Evolutionary conservation across 305 asterid genomes (phyloP), one percentile per base, ranked within the genome.

Genomic region (Ajuga reptans): DNA sequence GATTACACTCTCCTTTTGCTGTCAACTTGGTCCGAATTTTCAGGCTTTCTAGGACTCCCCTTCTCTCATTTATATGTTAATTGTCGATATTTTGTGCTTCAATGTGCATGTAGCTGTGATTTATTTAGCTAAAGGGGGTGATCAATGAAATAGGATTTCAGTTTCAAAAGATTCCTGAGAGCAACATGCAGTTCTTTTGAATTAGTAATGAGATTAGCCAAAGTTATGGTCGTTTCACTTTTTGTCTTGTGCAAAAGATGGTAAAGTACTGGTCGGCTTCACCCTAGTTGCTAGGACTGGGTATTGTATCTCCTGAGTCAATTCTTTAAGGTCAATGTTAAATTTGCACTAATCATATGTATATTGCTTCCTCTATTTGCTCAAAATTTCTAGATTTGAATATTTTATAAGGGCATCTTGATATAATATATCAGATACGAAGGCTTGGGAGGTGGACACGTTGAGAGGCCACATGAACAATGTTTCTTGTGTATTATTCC

Each of bases 361-460:
- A 16, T 72, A 6, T 54, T 53, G 39, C 37, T 58, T 56, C n/a
- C 51, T 57, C 16, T 42, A 16, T 42, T 29, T 50, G 47, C 57
- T 41, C 33, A 27, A 15, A 16, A 42, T 6, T 54, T 12, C 18
- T 36, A 4, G 17, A 10, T 55, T 33, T 63, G 47, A 52, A n/a
- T 55, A 71, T 70, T 62, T n/a, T n/a, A n/a, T 64, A 47, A 15
- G 46, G 69, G 49, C 12, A 55, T 31, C 66, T 10, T 72, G 47
- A 37, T 59, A 37, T 73, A 64, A 49, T 43, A 47, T 58, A 63
- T 56, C 88, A 91, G 97, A 91, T 80, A 87, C 97, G 46, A 91
- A 89, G 83, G 97, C 97, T 72, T 91, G 97, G 97, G 97, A 91
- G 78, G 97, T 91, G 73, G 97, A 91, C 82, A 91, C 95, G 0